Evolutionary conservation across 495 filamentous ascomycete genomes (phyloP), one percentile per base, ranked within the genome.

Genomic region (Lophium mytilinum): DNA sequence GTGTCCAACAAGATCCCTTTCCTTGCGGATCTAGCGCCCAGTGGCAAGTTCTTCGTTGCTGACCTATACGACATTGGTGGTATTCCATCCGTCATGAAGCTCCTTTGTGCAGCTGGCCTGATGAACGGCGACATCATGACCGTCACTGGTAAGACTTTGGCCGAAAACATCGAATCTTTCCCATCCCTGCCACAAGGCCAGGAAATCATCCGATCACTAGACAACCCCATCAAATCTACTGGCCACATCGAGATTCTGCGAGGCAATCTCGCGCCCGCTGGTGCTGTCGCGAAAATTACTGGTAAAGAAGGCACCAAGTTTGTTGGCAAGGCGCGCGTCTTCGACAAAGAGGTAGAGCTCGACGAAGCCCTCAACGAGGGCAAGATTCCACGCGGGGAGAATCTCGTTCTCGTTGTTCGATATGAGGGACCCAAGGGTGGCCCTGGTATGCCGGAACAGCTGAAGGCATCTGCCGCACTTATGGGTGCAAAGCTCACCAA

Each of bases 401-500:
- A 94, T 64, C 78, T 95, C n/a, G 93, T 96, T 10, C 75, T 96
- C 40, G 82, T 96, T 17, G 92, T 98, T 37, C 85, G 93, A 36
- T 97, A 96, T 67, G 93, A 98, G 69, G 93, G 93, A 0, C 93
- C 93, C 6, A 90, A 89, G 68, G 93, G 93, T 65, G 93, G 92
- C 0, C 93, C 93, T 7, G 93, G 93, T 14, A 98, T 98, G 93
- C 93, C 93, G n/a, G 93, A 98, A 72, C 90, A 96, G 74, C 79
- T 96, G 35, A 90, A 86, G 66, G 86, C 93, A 9, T 86, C 81
- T 59, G 92, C 90, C 1, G 88, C 89, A 7, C 83, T 98, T 34
- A 95, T 95, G 88, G 93, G 93, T 21, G 93, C 93, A 9, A 86
- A 85, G 19, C 73, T 98, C 46, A 87, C 73, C 57, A 96, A 96